Percentiles rank a stretch among this genome's conserved stretches.
Evolutionary conservation across 2,329 filamentous ascomycete species (phyloP).

Genomic region (Aaosphaeria pasadenensis): DNA sequence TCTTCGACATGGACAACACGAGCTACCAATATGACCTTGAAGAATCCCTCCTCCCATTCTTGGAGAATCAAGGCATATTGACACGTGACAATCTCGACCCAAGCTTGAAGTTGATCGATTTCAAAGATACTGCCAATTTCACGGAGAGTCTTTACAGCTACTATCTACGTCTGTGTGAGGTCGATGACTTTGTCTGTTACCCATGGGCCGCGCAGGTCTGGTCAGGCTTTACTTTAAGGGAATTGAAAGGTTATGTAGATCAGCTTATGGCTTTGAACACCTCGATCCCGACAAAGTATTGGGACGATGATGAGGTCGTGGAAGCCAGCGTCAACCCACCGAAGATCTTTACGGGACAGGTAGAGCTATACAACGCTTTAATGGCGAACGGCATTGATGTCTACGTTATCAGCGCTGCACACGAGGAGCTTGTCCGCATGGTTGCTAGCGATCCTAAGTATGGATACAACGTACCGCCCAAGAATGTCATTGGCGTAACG

Average conservation of each 20-base stretch:
- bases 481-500: slow-evolving; percentile 30
- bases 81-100: slow-evolving; percentile 27
- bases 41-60: slow-evolving; percentile 26
- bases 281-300: slow-evolving; percentile 20
- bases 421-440: slow-evolving; percentile 31
- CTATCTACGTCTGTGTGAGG: slow-evolving; percentile 27
- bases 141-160: slow-evolving; percentile 30
- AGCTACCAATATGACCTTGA: slow-evolving; percentile 28
- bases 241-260: slow-evolving; percentile 25
- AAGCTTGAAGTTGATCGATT: slow-evolving; percentile 25
- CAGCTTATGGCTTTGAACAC: slow-evolving; percentile 26
- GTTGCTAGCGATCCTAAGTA: slow-evolving; percentile 30
- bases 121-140: slow-evolving; percentile 30
- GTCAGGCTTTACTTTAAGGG: slow-evolving; percentile 22
- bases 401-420: slow-evolving; percentile 26
- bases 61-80: slow-evolving; percentile 30
- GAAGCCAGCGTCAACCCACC: slow-evolving; percentile 17
- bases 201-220: slow-evolving; percentile 28
- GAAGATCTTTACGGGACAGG: slow-evolving; percentile 22
- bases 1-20: slow-evolving; percentile 33
- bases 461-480: slow-evolving; percentile 26
- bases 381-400: slow-evolving; percentile 29
- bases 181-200: slow-evolving; percentile 28
- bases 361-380: slow-evolving; percentile 25
- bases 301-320: slow-evolving; percentile 22